Evolutionary conservation across 2,329 filamentous ascomycete species (phyloP).

Genomic region (Byssothecium circinans): DNA sequence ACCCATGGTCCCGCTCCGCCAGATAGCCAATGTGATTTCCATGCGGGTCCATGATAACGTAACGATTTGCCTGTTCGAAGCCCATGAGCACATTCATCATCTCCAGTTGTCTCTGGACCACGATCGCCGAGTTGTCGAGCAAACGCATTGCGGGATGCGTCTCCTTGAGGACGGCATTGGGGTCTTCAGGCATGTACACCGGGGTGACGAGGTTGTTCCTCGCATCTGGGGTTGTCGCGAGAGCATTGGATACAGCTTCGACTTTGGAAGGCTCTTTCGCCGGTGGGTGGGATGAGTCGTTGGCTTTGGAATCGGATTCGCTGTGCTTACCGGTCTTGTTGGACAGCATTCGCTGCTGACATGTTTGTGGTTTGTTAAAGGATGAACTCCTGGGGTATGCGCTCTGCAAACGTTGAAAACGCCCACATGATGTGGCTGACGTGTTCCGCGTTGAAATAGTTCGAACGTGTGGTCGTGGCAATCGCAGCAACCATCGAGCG

Average conservation of each 20-base stretch:
- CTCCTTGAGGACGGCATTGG: constrained; percentile 59
- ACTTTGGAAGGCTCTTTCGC: constrained; percentile 32
- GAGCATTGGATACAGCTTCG: constrained; percentile 48
- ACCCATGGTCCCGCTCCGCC: constrained; percentile 63
- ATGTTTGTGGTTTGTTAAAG: constrained; percentile 7
- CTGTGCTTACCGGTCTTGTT: constrained; percentile 12
- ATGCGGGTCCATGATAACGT: constrained; percentile 65
- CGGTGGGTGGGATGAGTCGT: constrained; percentile 3
- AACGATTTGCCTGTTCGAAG: constrained; percentile 68
- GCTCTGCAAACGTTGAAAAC: constrained; percentile 20
- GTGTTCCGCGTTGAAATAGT: constrained; percentile 26
- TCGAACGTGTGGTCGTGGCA: constrained; percentile 27
- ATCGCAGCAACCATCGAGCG: constrained; percentile 30
- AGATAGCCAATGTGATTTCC: constrained; percentile 67
- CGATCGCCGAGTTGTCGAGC: constrained; percentile 62
- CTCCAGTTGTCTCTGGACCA: constrained; percentile 65
- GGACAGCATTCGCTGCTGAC: constrained; percentile 10
- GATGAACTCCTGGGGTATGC: constrained; percentile 12
- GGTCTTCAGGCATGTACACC: constrained; percentile 64
- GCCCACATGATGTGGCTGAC: constrained; percentile 25
- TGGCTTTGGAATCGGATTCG: constrained; percentile 2
- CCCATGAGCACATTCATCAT: constrained; percentile 68
- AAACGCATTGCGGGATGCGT: constrained; percentile 61
- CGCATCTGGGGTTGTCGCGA: constrained; percentile 46
- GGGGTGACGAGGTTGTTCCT: constrained; percentile 59